Base-by-base conservation (phyloP, 179 eudicot species). In the Dionaea muscipula region DNA sequence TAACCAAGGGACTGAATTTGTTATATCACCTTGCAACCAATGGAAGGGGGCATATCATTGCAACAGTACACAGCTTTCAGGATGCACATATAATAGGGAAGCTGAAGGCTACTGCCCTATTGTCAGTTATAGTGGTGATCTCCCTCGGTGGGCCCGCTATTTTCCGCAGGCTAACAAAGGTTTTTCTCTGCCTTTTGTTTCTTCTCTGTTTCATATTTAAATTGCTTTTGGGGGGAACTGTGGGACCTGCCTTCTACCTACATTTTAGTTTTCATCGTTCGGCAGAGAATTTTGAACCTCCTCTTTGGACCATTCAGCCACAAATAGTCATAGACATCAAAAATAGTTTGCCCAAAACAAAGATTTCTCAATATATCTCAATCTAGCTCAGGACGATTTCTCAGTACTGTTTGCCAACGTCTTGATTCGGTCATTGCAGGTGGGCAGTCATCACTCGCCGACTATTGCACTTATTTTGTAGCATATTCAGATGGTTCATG, bases 401-500 rank as follows among this genome's bases (percentile, higher is more conserved):
- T 1, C 14, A 16, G 26, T 7, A 16, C 7, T 31, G 23, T 8
- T 13, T 51, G 2, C 40, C 55, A 27, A 26, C 53, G 43, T 46
- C 28, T 59, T 41, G 49, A 27, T 31, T 58, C 66, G 26, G 51
- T 25, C 38, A 19, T 70, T 68, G 69, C 83, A 91, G 98, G 98
- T 44, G 95, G 98, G 22, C 98, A 91, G 73, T 91, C 95, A n/a
- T 78, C 98, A 47, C 74, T 91, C 80, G 95, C 98, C 38, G 98
- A 91, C 75, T 91, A 91, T 65, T 86, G 95, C 80, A 82, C 98
- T 49, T 91, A 86, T 66, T 91, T 71, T 67, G 91, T 91, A 57
- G 98, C 98, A 33, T 91, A 91, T 58, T 91, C 95, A 56, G 98
- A 91, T 77, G 98, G 98, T 47, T 86, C 98, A n/a, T 91, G 98